These are phyloP conservation scores for Hypoxylon fuscum DNA, from an alignment of 495 filamentous ascomycete genomes.

Conservation along the genomic window DNA sequence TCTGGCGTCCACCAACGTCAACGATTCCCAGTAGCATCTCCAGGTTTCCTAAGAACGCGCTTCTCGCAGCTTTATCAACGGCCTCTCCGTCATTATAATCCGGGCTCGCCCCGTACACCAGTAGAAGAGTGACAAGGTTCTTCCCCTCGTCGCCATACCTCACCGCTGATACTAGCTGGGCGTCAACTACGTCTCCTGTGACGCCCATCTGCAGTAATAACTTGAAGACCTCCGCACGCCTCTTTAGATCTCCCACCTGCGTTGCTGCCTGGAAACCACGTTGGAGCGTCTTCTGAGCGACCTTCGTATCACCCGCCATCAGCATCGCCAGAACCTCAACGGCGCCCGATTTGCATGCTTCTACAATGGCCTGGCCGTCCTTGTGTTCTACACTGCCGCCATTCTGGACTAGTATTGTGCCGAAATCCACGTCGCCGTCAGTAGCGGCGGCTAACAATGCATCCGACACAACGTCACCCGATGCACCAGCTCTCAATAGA, in stretches of 20 bases:
- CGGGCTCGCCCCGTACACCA: slow-evolving; percentile 53
- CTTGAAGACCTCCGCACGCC: slow-evolving; percentile 51
- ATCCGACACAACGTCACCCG: slow-evolving; percentile 48
- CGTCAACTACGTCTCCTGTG: slow-evolving; percentile 52
- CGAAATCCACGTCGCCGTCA: slow-evolving; percentile 56
- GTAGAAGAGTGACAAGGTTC: slow-evolving; percentile 51
- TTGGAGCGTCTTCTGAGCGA: slow-evolving; percentile 47
- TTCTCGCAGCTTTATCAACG: slow-evolving; percentile 56
- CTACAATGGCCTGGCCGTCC: slow-evolving; percentile 56
- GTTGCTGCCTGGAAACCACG: slow-evolving; percentile 57
- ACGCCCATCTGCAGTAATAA: slow-evolving; percentile 53
- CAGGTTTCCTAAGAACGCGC: slow-evolving; percentile 52
- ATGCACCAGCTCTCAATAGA: slow-evolving; percentile 50
- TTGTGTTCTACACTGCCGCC: slow-evolving; percentile 55
- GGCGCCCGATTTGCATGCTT: slow-evolving; percentile 52
- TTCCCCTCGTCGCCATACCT: slow-evolving; percentile 56
- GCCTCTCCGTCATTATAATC: slow-evolving; percentile 58
- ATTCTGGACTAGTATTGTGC: slow-evolving; percentile 49
- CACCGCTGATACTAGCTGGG: slow-evolving; percentile 54
- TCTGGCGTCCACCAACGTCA: slow-evolving; percentile 39
- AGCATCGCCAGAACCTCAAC: slow-evolving; percentile 53
- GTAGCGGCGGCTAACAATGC: slow-evolving; percentile 53
- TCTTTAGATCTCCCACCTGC: slow-evolving; percentile 50
- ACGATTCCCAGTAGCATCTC: slow-evolving; percentile 55
- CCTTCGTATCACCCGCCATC: slow-evolving; percentile 42